Evolutionary conservation across 2,329 filamentous ascomycete species (phyloP), one percentile per base, ranked within the genome.

Genomic region (Onygenales sp.): DNA sequence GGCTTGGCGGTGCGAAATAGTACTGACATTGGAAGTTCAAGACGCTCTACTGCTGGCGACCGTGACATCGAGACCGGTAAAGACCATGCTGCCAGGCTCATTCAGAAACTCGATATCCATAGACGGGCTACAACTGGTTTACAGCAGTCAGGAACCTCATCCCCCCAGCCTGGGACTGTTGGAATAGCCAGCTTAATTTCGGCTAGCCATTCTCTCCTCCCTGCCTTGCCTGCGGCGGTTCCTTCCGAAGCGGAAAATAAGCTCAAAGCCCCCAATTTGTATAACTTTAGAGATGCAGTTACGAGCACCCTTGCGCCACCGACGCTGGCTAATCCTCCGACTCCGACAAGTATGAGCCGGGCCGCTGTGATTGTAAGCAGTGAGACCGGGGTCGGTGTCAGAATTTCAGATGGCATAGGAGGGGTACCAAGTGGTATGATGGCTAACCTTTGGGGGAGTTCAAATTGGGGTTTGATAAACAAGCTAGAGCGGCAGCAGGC

Each of bases 381-480:
- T 50, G 90, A 95, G 63, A 81, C 85, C 56, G 82, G 83, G 2
- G 76, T 89, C 53, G 79, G 79, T 2, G 69, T 83, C 14, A 83
- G 83, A n/a, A 71, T 73, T 48, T 74, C 74, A 55, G 80, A 83
- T 61, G 81, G 76, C 46, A 78, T 78, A n/a, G 82, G 86, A 42
- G 81, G 81, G 21, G 82, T 95, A 70, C 88, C 91, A 1, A 87
- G 87, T 49, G 89, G 88, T 11, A 83, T 96, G 56, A 82, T 95
- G 75, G 91, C 91, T 34, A 97, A 97, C 66, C 80, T 94, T 53
- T 97, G 92, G 92, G 92, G 92, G 49, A 94, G 85, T 63, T 86
- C 83, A 53, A 85, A 90, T 46, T 95, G 90, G 88, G 82, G 82
- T 11, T 80, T 81, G 58, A 71, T 86, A 54, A 85, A 86, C 59